Evolutionary conservation across 2,329 filamentous ascomycete genomes (phyloP).

Genomic region (Fusarium verrucosum): DNA sequence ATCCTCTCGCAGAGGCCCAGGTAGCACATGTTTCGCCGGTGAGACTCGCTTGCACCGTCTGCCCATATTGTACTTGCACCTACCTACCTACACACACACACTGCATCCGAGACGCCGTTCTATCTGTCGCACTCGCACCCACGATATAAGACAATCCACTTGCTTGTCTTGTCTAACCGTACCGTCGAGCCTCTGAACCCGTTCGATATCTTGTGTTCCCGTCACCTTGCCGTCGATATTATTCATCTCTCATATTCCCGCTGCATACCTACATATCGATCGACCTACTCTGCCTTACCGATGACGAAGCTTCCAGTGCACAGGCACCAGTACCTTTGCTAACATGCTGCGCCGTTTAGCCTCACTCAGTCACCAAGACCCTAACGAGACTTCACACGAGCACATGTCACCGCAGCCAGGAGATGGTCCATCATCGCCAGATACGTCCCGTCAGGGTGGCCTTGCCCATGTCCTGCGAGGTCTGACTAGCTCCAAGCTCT

Average conservation of each 20-base stretch:
- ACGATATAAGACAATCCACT: constrained; percentile 21
- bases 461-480: constrained; percentile 72
- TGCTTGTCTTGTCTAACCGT: constrained; percentile 15
- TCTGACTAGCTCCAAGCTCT: constrained; percentile 64
- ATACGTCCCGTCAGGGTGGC: constrained; percentile 64
- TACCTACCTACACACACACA: constrained; percentile 33
- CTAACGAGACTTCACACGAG: constrained; percentile 49
- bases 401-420: constrained; percentile 69
- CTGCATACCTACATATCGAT: constrained; percentile 29
- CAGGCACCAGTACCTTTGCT: constrained; percentile 40
- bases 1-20: constrained; percentile 32
- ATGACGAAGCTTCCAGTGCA: constrained; percentile 40
- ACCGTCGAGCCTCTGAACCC: constrained; percentile 8
- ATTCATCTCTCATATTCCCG: constrained; percentile 15
- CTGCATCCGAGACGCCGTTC: constrained; percentile 33
- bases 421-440: constrained; percentile 65
- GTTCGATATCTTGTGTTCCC: constrained; percentile 3
- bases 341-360: constrained; percentile 46
- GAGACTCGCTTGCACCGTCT: constrained; percentile 42
- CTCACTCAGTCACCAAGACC: constrained; percentile 40
- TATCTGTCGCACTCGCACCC: constrained; percentile 30
- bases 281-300: constrained; percentile 33
- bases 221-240: constrained; percentile 19
- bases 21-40: constrained; percentile 46
- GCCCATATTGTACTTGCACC: constrained; percentile 35